Base-by-base conservation (phyloP, 2,329 filamentous ascomycete genomes). In the Microascus cirrosus region DNA sequence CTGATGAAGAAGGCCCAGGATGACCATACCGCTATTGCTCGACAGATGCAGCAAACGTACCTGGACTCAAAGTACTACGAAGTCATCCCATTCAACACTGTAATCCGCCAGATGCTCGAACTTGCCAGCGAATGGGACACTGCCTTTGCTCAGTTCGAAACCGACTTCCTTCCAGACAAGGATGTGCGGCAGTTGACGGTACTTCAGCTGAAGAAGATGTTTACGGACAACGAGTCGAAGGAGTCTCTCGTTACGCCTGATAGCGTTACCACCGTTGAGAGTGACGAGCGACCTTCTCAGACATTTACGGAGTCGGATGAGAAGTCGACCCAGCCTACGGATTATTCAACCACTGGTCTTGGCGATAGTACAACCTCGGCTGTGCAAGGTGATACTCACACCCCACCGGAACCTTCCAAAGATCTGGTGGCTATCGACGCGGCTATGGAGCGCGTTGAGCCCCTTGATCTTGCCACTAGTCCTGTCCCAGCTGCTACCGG, bases 61-160 rank as follows among this genome's bases (percentile, higher is more conserved):
- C 91, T 94, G 74, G 86, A 86, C 62, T 96, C 92, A 2, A 92
- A 90, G 67, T 97, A 97, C 68, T 99, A 96, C 74, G 94, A 99
- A 71, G 86, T 96, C 58, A 92, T 97, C 55, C 94, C 95, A 0
- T 80, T 99, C 62, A 99, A 97, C 64, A 81, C 87, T 59, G 88
- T 93, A 8, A 83, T 96, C 55, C 85, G 93, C 63, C 88, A 90
- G 58, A 94, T 96, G 77, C 85, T 97, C 62, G 92, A 96, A 67
- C 95, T 89, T 64, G 92, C 93, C 3, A 85, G 91, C 22, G 90
- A 92, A 62, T 99, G 94, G 94, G 95, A 99, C 66, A 84, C 87
- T 25, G 84, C 84, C 0, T 99, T 99, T 73, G 80, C 84, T 58
- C 88, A 94, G 58, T 97, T 99, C 60, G 95, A 99, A 68, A 83